Evolutionary conservation across 1,284 basidiomycete genomes (phyloP).

Genomic region (Boletus mariae): DNA sequence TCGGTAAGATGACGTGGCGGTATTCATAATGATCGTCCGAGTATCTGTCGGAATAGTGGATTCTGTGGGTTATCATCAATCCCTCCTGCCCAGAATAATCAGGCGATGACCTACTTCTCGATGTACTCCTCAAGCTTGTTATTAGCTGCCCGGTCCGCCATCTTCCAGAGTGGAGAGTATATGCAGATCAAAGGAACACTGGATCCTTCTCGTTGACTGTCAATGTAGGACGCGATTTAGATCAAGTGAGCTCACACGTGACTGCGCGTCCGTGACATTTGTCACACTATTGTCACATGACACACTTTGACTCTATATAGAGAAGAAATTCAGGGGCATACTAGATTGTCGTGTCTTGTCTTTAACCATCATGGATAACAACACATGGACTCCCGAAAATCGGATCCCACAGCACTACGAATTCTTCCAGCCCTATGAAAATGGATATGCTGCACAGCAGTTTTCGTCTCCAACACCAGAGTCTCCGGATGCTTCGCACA

Average conservation of each 20-base stretch:
- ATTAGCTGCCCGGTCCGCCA: slow-evolving; percentile 33
- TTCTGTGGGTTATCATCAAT: slow-evolving; percentile 42
- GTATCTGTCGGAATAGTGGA: slow-evolving; percentile 83
- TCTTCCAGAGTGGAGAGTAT: slow-evolving; percentile 17
- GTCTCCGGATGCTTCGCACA: slow-evolving; percentile 3
- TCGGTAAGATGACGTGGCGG: slow-evolving; percentile 89
- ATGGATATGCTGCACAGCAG: not conserved
- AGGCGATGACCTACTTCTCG: slow-evolving; percentile 48
- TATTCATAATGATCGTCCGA: slow-evolving; percentile 83
- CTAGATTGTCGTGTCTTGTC: slow-evolving; percentile 2
- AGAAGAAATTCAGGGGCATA: too few relatives aligned
- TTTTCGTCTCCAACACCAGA: slow-evolving; percentile 9
- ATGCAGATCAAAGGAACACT: slow-evolving; percentile 1
- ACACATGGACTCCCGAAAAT: not conserved
- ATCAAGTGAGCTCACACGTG: slow-evolving; percentile 17
- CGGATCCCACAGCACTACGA: not conserved
- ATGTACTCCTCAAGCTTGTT: slow-evolving; percentile 64
- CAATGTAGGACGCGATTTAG: slow-evolving; percentile 6
- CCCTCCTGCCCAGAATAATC: slow-evolving; percentile 8
- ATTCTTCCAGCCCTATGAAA: not conserved
- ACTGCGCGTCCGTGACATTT: slow-evolving; percentile 23
- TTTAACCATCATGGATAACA: slow-evolving; percentile 17
- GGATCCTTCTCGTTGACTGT: slow-evolving; percentile 5
- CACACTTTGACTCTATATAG: not conserved
- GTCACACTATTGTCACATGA: slow-evolving; percentile 12